Conservation (phyloP, 148 eudicot genomes). For the Agrostemma githago region DNA sequence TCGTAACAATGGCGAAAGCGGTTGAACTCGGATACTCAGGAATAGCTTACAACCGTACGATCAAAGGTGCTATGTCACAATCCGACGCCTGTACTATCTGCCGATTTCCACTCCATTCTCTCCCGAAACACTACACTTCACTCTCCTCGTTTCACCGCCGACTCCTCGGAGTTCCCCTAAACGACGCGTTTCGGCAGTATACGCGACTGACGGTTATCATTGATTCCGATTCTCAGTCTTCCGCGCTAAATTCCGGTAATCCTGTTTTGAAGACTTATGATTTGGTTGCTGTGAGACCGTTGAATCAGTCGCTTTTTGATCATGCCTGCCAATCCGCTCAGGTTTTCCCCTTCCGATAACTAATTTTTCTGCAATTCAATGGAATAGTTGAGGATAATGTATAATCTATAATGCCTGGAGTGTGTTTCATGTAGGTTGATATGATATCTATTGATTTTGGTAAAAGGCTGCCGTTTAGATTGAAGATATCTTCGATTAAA, state of each 20-base stretch:
- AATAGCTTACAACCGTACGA: constrained; percentile 65
- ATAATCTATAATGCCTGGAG: background rate
- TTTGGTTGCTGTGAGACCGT: constrained; percentile 68
- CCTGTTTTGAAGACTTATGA: constrained; percentile 74
- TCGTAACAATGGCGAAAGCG: constrained; percentile 50
- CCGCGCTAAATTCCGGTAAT: constrained; percentile 71
- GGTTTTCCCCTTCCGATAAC: constrained; percentile 28
- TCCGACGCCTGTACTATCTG: constrained; percentile 65
- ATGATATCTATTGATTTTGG: constrained; percentile 83
- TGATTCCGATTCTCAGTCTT: constrained; percentile 44
- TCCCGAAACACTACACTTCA: constrained; percentile 36
- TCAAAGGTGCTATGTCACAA: constrained; percentile 73
- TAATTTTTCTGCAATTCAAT: background rate
- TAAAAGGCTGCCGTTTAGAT: constrained; percentile 67
- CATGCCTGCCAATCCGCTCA: constrained; percentile 61
- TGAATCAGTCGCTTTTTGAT: constrained; percentile 69
- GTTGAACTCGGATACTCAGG: constrained; percentile 81
- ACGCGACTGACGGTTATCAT: constrained; percentile 63
- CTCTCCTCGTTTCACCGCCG: constrained; percentile 58
- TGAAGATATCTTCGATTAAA: constrained; percentile 70
- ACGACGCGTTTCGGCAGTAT: constrained; percentile 66
- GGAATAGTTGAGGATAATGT: background rate
- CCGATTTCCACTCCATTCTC: constrained; percentile 55
- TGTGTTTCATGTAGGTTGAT: constrained; percentile 36
- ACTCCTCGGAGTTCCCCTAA: constrained; percentile 36